Evolutionary conservation across 2,329 filamentous ascomycete species (phyloP).

Genomic region (Tricladium varicosporioides): DNA sequence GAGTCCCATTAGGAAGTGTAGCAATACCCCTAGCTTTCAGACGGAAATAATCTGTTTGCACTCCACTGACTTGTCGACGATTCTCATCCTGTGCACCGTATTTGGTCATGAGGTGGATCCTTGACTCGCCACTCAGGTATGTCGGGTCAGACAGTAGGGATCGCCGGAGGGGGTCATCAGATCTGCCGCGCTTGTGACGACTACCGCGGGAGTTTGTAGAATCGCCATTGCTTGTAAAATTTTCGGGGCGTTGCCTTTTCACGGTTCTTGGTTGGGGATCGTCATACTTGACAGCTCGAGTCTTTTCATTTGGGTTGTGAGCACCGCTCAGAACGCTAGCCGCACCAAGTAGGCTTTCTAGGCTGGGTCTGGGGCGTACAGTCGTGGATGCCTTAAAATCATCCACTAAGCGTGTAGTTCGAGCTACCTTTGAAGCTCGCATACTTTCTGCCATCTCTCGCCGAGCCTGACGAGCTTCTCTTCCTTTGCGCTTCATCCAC

Average conservation of each 20-base stretch:
- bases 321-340: slow-evolving; percentile 28
- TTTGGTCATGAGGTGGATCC: slow-evolving; percentile 29
- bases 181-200: slow-evolving; percentile 23
- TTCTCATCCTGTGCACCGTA: slow-evolving; percentile 23
- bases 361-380: slow-evolving; percentile 20
- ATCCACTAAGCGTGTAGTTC: slow-evolving; percentile 30
- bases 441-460: slow-evolving; percentile 30
- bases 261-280: slow-evolving; percentile 4
- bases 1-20: slow-evolving; percentile 31
- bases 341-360: slow-evolving; percentile 29
- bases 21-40: slow-evolving; percentile 35
- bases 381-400: slow-evolving; percentile 30
- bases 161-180: slow-evolving; percentile 26
- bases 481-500: slow-evolving; percentile 29
- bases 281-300: slow-evolving; percentile 20
- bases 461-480: slow-evolving; percentile 29
- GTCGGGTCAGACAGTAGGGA: slow-evolving; percentile 33
- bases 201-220: slow-evolving; percentile 14
- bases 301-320: slow-evolving; percentile 20
- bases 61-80: slow-evolving; percentile 30
- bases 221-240: slow-evolving; percentile 11
- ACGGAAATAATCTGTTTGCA: slow-evolving; percentile 36
- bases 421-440: slow-evolving; percentile 24
- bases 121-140: slow-evolving; percentile 31
- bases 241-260: slow-evolving; percentile 22